phyloP scores from a whole-genome alignment of 1,284 basidiomycete species.

The Ustilago vetiveriae region DNA sequence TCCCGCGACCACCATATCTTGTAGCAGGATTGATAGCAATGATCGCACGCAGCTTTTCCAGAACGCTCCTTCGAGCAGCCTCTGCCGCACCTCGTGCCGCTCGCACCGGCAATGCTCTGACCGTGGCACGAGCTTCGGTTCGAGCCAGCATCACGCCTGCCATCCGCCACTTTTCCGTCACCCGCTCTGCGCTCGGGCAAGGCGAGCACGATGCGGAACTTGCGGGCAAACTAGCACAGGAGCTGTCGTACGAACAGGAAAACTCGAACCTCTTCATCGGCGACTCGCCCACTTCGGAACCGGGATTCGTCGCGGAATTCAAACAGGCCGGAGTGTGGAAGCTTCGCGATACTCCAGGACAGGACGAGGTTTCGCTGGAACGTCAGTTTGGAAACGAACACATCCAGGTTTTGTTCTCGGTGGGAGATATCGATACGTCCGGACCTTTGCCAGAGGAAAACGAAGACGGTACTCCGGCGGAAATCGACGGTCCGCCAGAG shows the following conservation, averaged over 20 bases:
- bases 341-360: conserved; percentile 78
- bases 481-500: conserved; percentile 47
- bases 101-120: neutral
- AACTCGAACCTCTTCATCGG: conserved; percentile 46
- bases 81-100: conserved; percentile 9
- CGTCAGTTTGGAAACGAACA: conserved; percentile 91
- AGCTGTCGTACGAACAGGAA: conserved; percentile 85
- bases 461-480: conserved; percentile 69
- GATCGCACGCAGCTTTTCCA: conserved; percentile 25
- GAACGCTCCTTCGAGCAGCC: conserved; percentile 12
- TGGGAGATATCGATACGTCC: conserved; percentile 62
- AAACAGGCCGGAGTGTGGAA: conserved; percentile 79
- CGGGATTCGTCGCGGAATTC: conserved; percentile 83
- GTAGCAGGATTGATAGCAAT: conserved; percentile 3
- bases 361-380: conserved; percentile 83
- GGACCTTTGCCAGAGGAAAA: conserved; percentile 62
- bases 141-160: neutral
- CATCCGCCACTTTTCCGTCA: conserved; percentile 18
- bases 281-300: conserved; percentile 69
- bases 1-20: no score
- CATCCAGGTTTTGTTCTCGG: conserved; percentile 60
- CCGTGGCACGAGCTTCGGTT: conserved; percentile 5
- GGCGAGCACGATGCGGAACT: conserved; percentile 78
- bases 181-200: conserved; percentile 8
- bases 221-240: conserved; percentile 79